A percentile compares a stretch with the other conserved stretches of the same genome.
phyloP scores from a whole-genome alignment of 2,329 filamentous ascomycete genomes.

The Arthroderma uncinatum region DNA sequence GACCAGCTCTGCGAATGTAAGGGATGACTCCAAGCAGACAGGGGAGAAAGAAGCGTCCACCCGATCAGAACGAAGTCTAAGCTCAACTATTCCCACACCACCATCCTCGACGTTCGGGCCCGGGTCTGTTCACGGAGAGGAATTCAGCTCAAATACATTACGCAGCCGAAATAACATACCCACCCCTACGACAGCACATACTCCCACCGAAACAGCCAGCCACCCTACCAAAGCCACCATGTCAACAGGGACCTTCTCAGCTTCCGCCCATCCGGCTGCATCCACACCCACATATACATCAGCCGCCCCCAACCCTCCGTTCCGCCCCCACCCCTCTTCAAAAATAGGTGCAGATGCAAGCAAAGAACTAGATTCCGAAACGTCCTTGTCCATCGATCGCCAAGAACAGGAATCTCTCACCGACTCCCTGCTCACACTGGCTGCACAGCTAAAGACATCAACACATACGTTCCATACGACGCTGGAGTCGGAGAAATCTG shows the following conservation, averaged over 20 bases:
- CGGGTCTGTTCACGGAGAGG: not conserved
- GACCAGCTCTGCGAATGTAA: not conserved
- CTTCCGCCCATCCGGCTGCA: not conserved
- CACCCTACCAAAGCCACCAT: conserved; percentile 13
- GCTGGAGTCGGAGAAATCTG: conserved; percentile 62
- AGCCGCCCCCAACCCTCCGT: conserved; percentile 15
- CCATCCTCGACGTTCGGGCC: not conserved
- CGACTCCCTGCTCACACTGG: conserved; percentile 68
- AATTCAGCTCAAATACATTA: conserved; percentile 17
- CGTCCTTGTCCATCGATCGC: conserved; percentile 63
- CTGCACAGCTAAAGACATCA: conserved; percentile 62
- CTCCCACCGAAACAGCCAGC: not conserved
- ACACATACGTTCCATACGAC: conserved; percentile 60
- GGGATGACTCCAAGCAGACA: not conserved
- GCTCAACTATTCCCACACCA: conserved; percentile 1
- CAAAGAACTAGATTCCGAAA: conserved; percentile 46
- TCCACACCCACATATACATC: conserved; percentile 14
- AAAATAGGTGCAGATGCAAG: not conserved
- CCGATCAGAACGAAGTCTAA: not conserved
- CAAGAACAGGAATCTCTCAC: conserved; percentile 75
- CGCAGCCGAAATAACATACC: conserved; percentile 18
- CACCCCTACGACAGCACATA: conserved; percentile 7
- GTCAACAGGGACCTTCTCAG: conserved; percentile 11
- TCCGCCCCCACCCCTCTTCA: conserved; percentile 5
- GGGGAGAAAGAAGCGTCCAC: not conserved